Base-by-base conservation (phyloP, 2,329 filamentous ascomycete genomes). In the Aspergillus oerlinghausenensis region DNA sequence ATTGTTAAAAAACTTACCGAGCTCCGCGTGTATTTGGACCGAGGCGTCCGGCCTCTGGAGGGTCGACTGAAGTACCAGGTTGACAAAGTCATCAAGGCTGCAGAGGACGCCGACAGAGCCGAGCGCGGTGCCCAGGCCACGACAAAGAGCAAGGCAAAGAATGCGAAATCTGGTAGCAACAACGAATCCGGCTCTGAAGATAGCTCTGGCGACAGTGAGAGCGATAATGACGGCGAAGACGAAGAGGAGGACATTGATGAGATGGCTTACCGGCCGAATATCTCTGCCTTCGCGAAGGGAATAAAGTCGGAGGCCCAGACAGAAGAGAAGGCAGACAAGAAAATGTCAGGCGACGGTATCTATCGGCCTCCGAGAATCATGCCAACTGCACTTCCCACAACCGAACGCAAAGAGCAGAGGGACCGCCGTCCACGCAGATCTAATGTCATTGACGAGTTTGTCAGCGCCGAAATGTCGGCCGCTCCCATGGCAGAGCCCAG, bases 1-100 rank as follows among this genome's bases (percentile, higher is more conserved):
- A 87, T 92, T 0, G 87, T 94, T 2, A 87, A 88, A 64, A 96
- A 96, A 70, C 82, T 99, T n/a, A 86, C 92, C 19, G 92, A 96
- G 73, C 79, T 97, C 52, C 85, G 93, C n/a, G 81, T 97, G 0
- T 97, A 95, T 71, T 80, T 99, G 1, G 95, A 99, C 69, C 92
- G 92, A 70, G 95, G 94, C 63, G 89, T 96, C 3, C 86, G 90
- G 17, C 94, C 94, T 0, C 77, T 97, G 17, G 95, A 99, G 75
- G 88, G 88, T 63, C 89, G 92, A 66, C 77, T 99, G 60, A 93
- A 92, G 63, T 99, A 97, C 75, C 92, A 97, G 71, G 91, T 99
- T 67, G 93, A 97, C 74, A 94, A 96, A 70, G 92, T 97, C 26
- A 81, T 99, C 21, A 88, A 91, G 61, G 90, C 91, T 0, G 92